Base-by-base conservation (phyloP, 768 basidiomycete genomes). In the Lentinula boryana region DNA sequence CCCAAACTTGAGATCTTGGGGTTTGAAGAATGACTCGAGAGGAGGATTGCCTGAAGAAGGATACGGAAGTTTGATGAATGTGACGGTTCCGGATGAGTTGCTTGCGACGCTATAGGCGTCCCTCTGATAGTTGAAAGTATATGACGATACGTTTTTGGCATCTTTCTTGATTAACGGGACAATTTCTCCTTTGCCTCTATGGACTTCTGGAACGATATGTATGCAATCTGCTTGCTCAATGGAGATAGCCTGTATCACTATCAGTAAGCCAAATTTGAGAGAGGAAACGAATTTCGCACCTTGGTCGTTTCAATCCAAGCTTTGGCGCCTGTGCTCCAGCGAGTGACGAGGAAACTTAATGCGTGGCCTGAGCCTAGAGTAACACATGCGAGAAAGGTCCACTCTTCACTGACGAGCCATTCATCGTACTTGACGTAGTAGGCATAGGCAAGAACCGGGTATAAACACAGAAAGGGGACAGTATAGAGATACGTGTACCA, bases 361-460 rank as follows among this genome's bases (percentile, higher is more conserved):
- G 94, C 93, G 71, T 98, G 97, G 2, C 89, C 85, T 5, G 84
- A 88, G 21, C 91, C 91, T 7, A 99, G 82, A 3, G 85, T 75
- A 13, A 95, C 88, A 65, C 90, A 94, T 40, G 90, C 91, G 21
- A 98, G 83, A 70, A 98, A 99, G 0, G 97, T 96, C 95, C 95
- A 98, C 71, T 98, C 96, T 74, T 96, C 94, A 60, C 91, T 92
- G 68, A 87, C 82, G 58, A 98, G 77, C 90, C 92, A 97, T 63
- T 87, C 76, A 67, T 96, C 92, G 72, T 98, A 97, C 72, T 83
- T 88, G 74, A 94, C 72, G 67, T 88, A 92, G 78, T 98, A 98
- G 21, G 95, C 89, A 72, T 96, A 97, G 27, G 89, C 91, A 33
- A 92, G 81, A 33, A 94, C 70, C 0, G 92, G 92, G 63, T 93